Conservation (phyloP, 441 rosid genomes). For the Pelargonium cotyledonis region DNA sequence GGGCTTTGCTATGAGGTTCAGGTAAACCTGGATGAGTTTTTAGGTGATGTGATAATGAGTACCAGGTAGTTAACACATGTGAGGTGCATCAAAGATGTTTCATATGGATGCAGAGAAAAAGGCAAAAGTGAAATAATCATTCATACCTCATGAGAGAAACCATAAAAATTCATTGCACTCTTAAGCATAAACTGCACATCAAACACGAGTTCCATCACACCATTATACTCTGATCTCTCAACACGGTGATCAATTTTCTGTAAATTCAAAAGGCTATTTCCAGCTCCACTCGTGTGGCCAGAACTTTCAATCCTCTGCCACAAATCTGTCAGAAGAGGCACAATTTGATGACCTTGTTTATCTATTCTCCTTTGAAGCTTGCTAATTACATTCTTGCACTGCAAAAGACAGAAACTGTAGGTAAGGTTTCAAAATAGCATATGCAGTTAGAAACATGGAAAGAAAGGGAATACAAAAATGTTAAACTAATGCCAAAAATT, state of each 20-base stretch:
- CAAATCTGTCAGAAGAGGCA: conserved; percentile 79
- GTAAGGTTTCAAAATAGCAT: background rate
- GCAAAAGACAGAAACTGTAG: conserved; percentile 17
- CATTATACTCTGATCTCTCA: conserved; percentile 71
- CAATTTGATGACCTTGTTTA: conserved; percentile 93
- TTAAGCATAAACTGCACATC: conserved; percentile 87
- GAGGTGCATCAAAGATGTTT: too few relatives aligned
- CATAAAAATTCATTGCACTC: conserved; percentile 81
- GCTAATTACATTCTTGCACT: conserved; percentile 90
- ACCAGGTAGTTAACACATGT: too few relatives aligned
- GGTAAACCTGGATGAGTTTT: too few relatives aligned
- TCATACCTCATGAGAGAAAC: conserved; percentile 86
- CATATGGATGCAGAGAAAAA: background rate
- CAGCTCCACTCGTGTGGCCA: conserved; percentile 53
- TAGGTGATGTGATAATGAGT: too few relatives aligned
- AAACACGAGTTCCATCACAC: conserved; percentile 80
- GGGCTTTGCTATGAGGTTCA: too few relatives aligned
- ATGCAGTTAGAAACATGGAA: background rate
- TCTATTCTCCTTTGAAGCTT: conserved; percentile 87
- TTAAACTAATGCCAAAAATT: too few relatives aligned
- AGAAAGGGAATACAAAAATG: background rate
- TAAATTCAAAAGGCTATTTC: conserved; percentile 68
- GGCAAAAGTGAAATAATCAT: background rate
- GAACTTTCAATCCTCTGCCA: conserved; percentile 84
- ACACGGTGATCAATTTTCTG: conserved; percentile 82